Conservation (phyloP, 345 rosid genomes). For the Citrus mangshanensis region DNA sequence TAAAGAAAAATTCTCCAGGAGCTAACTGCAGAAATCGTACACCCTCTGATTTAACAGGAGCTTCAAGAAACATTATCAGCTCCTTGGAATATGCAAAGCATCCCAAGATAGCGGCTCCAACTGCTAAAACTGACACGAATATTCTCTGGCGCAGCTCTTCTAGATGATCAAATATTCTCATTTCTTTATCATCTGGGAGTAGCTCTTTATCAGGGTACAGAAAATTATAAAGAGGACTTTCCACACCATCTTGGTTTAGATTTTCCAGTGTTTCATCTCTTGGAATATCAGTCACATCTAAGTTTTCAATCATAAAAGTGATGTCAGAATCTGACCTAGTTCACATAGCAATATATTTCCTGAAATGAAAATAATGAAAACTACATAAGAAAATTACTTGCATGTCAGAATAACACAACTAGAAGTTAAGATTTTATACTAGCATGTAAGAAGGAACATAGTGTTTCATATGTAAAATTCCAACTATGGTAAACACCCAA, state of each 20-base stretch:
- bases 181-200: conserved; percentile 93
- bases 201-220: conserved; percentile 87
- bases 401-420: not conserved
- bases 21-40: conserved; percentile 92
- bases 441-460: not conserved
- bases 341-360: not conserved
- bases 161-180: conserved; percentile 94
- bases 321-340: conserved; percentile 2
- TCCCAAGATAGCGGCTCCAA: conserved; percentile 88
- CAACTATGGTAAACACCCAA: not conserved
- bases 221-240: conserved; percentile 59
- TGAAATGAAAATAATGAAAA: not conserved
- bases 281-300: conserved; percentile 37
- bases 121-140: conserved; percentile 85
- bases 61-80: conserved; percentile 83
- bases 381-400: not conserved
- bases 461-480: not conserved
- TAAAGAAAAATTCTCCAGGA: conserved; percentile 98
- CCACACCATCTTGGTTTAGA: conserved; percentile 36
- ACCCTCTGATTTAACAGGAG: conserved; percentile 91
- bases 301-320: conserved; percentile 13
- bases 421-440: not conserved
- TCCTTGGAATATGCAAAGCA: conserved; percentile 96
- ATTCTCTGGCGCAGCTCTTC: conserved; percentile 91
- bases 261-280: conserved; percentile 27